Conservation (phyloP, 2,329 filamentous ascomycete genomes). For the Beauveria medogensis region DNA sequence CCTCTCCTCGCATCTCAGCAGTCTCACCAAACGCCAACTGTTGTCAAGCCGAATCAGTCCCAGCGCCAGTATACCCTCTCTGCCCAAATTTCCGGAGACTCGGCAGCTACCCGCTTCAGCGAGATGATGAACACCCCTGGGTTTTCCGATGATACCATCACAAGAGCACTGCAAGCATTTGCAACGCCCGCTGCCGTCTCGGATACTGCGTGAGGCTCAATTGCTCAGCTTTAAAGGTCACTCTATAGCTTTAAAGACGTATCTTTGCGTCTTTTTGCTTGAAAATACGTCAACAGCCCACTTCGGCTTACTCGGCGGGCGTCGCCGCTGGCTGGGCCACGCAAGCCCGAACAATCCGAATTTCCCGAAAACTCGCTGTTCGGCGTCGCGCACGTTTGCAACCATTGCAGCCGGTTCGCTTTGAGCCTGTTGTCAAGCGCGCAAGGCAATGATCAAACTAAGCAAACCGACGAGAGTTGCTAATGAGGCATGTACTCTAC, state of each 20-base stretch:
- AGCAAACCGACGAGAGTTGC: not conserved
- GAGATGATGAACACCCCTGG: slow-evolving; percentile 39
- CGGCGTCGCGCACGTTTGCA: not conserved
- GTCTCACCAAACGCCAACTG: slow-evolving; percentile 41
- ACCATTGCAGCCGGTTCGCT: not conserved
- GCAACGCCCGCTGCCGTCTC: slow-evolving; percentile 23
- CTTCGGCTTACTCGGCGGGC: not conserved
- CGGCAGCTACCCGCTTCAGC: slow-evolving; percentile 32
- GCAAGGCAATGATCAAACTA: not conserved
- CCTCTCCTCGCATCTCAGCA: slow-evolving; percentile 39
- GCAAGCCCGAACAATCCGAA: slow-evolving; percentile 3
- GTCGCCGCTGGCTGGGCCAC: not conserved
- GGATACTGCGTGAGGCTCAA: not conserved
- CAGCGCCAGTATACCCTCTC: slow-evolving; percentile 58
- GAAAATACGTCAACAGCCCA: not conserved
- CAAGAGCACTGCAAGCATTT: slow-evolving; percentile 42
- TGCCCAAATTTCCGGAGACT: slow-evolving; percentile 48
- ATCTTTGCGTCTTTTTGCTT: not conserved
- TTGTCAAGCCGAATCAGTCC: slow-evolving; percentile 75
- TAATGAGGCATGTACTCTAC: not conserved
- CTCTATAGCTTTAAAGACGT: not conserved
- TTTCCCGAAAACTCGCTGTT: not conserved
- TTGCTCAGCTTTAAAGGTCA: not conserved
- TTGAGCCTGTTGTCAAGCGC: not conserved
- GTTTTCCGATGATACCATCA: slow-evolving; percentile 38